Evolutionary conservation across 192 early-diverging fungal genomes (phyloP).

Genomic region (Rhizoclosmatium globosum): DNA sequence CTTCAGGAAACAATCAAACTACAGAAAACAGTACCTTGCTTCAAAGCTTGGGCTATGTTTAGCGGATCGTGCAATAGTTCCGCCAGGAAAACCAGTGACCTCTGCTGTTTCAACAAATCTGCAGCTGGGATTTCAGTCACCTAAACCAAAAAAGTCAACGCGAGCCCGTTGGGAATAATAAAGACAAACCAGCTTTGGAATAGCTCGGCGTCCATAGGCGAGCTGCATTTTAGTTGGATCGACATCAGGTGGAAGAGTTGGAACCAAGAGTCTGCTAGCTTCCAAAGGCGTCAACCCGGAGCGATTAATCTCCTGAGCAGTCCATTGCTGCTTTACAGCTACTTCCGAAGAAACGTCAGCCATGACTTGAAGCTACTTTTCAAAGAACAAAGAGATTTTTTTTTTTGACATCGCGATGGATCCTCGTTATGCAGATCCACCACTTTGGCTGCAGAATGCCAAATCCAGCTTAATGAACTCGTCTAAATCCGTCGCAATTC

Average conservation of each 20-base stretch:
- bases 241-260: conserved; percentile 40
- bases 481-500: not conserved
- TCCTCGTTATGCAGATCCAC: not conserved
- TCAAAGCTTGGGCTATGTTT: conserved; percentile 52
- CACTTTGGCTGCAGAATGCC: conserved; percentile 27
- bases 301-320: conserved; percentile 33
- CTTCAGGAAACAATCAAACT: not conserved
- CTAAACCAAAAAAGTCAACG: conserved; percentile 27
- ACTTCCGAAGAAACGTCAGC: not conserved
- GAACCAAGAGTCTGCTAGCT: conserved; percentile 34
- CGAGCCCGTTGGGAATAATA: not conserved
- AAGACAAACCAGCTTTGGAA: conserved; percentile 60
- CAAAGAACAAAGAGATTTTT: conserved; percentile 3
- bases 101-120: conserved; percentile 42
- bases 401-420: not conserved
- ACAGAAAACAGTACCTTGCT: conserved; percentile 32
- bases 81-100: conserved; percentile 51
- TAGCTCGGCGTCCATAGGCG: conserved; percentile 54
- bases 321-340: not conserved
- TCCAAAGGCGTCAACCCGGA: conserved; percentile 39
- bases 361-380: not conserved
- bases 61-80: conserved; percentile 58
- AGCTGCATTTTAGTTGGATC: conserved; percentile 59
- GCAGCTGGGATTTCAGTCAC: conserved; percentile 39
- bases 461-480: not conserved